Conservation (phyloP, 208 protist genomes). For the Trypanosoma theileri region DNA sequence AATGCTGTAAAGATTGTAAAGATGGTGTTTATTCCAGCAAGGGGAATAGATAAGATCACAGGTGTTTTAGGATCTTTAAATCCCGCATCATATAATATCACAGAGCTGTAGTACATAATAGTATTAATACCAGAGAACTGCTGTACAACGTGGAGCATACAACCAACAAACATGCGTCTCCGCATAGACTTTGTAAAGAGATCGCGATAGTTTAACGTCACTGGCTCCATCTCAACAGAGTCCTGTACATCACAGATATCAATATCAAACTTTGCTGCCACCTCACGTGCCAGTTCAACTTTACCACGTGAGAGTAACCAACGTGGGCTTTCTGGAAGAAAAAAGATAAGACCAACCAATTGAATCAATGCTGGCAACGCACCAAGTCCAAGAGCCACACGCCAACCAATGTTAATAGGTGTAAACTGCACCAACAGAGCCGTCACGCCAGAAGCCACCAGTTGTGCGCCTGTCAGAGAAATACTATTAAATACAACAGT, state of each 20-base stretch:
- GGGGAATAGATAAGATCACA: conserved; percentile 78
- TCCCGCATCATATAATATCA: conserved; percentile 84
- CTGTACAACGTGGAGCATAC: conserved; percentile 88
- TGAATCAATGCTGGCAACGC: conserved; percentile 80
- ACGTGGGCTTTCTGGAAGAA: conserved; percentile 87
- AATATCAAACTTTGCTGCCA: conserved; percentile 61
- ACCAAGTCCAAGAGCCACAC: conserved; percentile 81
- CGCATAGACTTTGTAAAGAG: conserved; percentile 62
- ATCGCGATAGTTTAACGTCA: conserved; percentile 55
- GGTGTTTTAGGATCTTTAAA: conserved; percentile 74
- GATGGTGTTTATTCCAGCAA: conserved; percentile 88
- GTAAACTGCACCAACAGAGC: conserved; percentile 77
- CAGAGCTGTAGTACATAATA: conserved; percentile 93
- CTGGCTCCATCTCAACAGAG: conserved; percentile 31
- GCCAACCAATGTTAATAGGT: conserved; percentile 81
- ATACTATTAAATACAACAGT: conserved; percentile 90
- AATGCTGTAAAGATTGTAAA: conserved; percentile 80
- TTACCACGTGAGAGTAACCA: conserved; percentile 73
- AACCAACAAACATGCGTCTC: conserved; percentile 73
- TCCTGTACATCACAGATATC: conserved; percentile 59
- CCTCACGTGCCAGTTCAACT: conserved; percentile 40
- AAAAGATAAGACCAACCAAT: conserved; percentile 72
- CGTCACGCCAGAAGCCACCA: conserved; percentile 72
- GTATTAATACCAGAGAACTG: conserved; percentile 93
- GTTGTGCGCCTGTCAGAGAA: conserved; percentile 84